Conservation (phyloP, 176 grass and related monocot species). For the Cocos nucifera region DNA sequence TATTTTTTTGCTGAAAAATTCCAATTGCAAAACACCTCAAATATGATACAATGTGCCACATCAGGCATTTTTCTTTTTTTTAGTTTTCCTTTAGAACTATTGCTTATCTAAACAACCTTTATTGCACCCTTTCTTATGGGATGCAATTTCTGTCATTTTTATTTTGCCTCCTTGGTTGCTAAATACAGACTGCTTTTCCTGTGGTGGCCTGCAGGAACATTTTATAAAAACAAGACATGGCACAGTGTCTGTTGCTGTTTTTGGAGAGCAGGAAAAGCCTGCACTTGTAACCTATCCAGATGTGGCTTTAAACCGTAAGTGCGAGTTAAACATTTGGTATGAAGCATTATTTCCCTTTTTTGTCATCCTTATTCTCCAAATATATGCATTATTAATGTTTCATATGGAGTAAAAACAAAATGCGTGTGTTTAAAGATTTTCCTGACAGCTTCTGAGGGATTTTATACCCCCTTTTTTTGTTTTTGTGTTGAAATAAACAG, state of each 20-base stretch:
- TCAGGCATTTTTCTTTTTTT: too few relatives aligned
- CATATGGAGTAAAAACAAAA: too few relatives aligned
- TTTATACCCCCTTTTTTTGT: not conserved
- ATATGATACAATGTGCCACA: too few relatives aligned
- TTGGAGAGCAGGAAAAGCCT: constrained; percentile 12
- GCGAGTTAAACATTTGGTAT: too few relatives aligned
- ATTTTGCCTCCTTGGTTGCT: not conserved
- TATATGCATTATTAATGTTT: too few relatives aligned
- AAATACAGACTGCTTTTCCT: not conserved
- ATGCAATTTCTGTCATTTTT: not conserved
- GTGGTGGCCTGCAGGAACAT: constrained; percentile 11
- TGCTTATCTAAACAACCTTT: too few relatives aligned
- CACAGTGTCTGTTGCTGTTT: constrained; percentile 4
- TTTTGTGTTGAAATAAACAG: not conserved
- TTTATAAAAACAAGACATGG: constrained; percentile 9
- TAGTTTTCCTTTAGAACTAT: too few relatives aligned
- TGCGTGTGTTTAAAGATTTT: too few relatives aligned
- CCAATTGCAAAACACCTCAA: too few relatives aligned
- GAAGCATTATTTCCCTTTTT: too few relatives aligned
- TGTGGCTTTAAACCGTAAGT: constrained; percentile 24
- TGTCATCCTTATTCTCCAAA: too few relatives aligned
- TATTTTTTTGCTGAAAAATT: too few relatives aligned
- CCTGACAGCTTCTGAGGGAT: not conserved
- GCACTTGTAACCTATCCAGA: constrained; percentile 19
- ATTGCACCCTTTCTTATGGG: not conserved